Evolutionary conservation across 2,329 filamentous ascomycete species (phyloP), one percentile per base, ranked within the genome.

Genomic region (Trichoderma citrinoviride): DNA sequence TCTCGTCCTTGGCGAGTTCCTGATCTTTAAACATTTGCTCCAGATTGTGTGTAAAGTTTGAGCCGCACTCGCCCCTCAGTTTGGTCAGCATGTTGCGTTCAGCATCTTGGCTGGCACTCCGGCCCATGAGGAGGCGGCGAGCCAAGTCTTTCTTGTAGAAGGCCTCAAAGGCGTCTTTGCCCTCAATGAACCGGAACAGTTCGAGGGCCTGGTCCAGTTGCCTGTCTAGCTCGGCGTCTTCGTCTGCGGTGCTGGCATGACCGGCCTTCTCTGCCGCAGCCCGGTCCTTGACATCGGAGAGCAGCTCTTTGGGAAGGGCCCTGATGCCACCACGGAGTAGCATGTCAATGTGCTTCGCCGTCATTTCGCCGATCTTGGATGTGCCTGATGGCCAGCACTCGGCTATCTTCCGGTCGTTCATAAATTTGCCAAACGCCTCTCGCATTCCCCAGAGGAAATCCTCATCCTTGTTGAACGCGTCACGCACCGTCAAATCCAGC

Each of bases 1-100:
- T 96, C 74, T 98, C 94, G 71, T 98, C 95, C 67, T 90, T 90
- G 14, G 91, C 91, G 21, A 97, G 84, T 74, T 97, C 93, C 76
- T 98, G 92, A 73, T 99, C 95, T 76, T 96, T 97, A 82, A 99
- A 99, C 95, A 99, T 99, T 68, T 94, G 92, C 77, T 99, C 96
- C 0, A 99, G 83, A 72, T 99, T 99, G 74, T 97, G 93, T 0
- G 95, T 99, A 75, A 99, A 98, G 70, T 87, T 91, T 15, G 91
- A 90, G 44, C 95, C 95, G 74, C 95, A 99, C 80, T 99, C 95
- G 70, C 88, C 90, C 78, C 95, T 94, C 29, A 99, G 83, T 70
- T 96, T 92, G 27, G 91, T 84, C 54, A 99, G 84, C 95, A 99
- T 99, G 77, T 90, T 96, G 68, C 93, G 87, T 79, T 99, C 96